Evolutionary conservation across 2,329 filamentous ascomycete species (phyloP), one percentile per base, ranked within the genome.

Genomic region (Aspergillus oerlinghausenensis): DNA sequence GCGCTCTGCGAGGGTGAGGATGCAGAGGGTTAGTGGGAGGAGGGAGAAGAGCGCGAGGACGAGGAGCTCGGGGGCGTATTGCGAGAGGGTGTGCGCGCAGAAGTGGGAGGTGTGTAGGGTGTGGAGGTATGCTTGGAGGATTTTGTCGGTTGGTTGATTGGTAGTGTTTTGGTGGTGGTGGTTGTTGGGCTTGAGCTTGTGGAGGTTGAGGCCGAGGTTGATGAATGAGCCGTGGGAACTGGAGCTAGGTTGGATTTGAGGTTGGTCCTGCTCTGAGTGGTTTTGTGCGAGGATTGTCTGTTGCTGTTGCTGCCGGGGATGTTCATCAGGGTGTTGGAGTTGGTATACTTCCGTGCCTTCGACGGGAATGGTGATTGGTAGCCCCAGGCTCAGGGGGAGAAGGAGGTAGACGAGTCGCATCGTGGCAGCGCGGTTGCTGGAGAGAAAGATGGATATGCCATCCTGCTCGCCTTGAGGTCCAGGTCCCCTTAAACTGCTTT

Each of bases 1-100:
- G 3, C 25, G 19, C 29, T 58, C 58, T 4, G 54, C 49, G 6
- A 62, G 19, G 19, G 55, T 50, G 3, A 62, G 54, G 6, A 62
- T n/a, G 1, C 38, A 54, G 8, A 62, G 19, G 0, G 56, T 35
- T 14, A 62, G 38, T 0, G 60, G 60, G 17, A 62, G 38, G 11
- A 62, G 54, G 7, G 60, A 52, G 3, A 62, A 23, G 3, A 60
- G 38, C 3, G 40, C 55, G 2, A 38, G 29, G 11, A 52, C 49
- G 14, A 55, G 26, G 5, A 60, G 52, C n/a, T 58, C 53, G 17
- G 49, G 49, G n/a, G 50, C 40, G 28, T 60, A 51, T 28, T 47
- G 54, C 2, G 32, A 32, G 26, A 60, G 28, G 6, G 52, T 23
- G 11, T 3, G 40, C 17, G 55, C 48, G 11, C 47, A 42, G 10